Evolutionary conservation across 1,139 yeast genomes (phyloP).

Genomic region (Debaryomyces fabryi): DNA sequence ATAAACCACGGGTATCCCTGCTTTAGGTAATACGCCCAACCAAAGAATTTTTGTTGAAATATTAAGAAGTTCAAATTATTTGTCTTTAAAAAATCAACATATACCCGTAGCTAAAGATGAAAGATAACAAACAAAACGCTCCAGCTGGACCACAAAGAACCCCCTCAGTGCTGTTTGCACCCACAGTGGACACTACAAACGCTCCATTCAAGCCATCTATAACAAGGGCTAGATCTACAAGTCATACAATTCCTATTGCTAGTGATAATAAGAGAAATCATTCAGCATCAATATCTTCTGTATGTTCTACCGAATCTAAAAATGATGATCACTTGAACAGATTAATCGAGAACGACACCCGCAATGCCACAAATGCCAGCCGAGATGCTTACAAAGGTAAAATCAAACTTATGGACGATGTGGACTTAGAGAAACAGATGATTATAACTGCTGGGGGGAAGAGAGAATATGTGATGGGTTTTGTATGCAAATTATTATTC

Average conservation of each 20-base stretch:
- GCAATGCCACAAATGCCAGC: neutral
- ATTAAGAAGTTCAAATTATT: neutral
- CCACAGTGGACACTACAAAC: neutral
- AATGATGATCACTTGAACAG: slow-evolving; percentile 2
- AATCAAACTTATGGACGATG: slow-evolving; percentile 28
- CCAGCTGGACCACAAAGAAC: slow-evolving; percentile 3
- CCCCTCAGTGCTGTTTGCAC: slow-evolving; percentile 6
- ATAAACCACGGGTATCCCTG: neutral
- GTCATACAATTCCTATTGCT: neutral
- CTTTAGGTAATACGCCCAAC: neutral
- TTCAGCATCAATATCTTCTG: slow-evolving; percentile 19
- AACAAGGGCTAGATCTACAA: slow-evolving; percentile 12
- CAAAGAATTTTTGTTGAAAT: neutral
- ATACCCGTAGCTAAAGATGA: neutral
- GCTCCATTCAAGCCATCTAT: neutral
- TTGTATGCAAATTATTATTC: slow-evolving; percentile 34
- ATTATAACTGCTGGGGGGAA: slow-evolving; percentile 45
- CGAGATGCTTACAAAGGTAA: slow-evolving; percentile 13
- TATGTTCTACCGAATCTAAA: slow-evolving; percentile 7
- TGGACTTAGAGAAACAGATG: slow-evolving; percentile 42
- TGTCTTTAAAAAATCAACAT: neutral
- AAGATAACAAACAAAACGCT: neutral
- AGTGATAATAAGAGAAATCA: slow-evolving; percentile 16
- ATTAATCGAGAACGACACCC: slow-evolving; percentile 3
- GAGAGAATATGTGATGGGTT: slow-evolving; percentile 36